Percentiles rank a stretch among this genome's conserved stretches.
Evolutionary conservation across 192 early-diverging fungal genomes (phyloP).

Genomic region (Gigaspora rosea): DNA sequence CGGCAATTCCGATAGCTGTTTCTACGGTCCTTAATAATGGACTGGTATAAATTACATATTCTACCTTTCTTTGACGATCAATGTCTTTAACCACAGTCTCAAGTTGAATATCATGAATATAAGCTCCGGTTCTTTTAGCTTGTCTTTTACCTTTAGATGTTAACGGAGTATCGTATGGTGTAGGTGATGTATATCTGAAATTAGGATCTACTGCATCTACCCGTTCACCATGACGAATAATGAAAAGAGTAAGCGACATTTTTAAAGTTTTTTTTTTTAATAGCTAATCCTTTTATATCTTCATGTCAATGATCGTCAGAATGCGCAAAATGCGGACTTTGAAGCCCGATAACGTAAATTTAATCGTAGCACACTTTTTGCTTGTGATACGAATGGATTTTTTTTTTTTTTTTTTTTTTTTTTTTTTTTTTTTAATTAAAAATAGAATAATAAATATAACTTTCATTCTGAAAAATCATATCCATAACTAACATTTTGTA

Average conservation of each 20-base stretch:
- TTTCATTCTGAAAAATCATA: too few species aligned
- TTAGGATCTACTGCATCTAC: conserved; percentile 41
- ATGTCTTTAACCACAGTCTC: background rate
- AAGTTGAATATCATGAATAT: background rate
- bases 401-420: too few species aligned
- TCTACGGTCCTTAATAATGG: conserved; percentile 42
- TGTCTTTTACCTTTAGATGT: conserved; percentile 38
- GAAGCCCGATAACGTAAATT: too few species aligned
- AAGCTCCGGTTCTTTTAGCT: conserved; percentile 37
- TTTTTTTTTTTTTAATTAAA: too few species aligned
- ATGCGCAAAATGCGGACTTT: too few species aligned
- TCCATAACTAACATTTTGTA: too few species aligned
- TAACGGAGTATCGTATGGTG: conserved; percentile 44
- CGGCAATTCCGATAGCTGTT: conserved; percentile 42
- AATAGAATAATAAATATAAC: too few species aligned
- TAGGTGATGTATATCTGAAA: conserved; percentile 38
- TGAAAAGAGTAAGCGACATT: conserved; percentile 36
- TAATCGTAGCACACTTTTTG: too few species aligned
- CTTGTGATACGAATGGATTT: too few species aligned
- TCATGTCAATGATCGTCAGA: too few species aligned
- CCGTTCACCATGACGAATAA: conserved; percentile 44
- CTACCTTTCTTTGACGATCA: conserved; percentile 25
- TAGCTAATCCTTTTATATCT: too few species aligned
- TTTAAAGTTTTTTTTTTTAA: background rate
- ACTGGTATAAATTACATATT: conserved; percentile 42